Percentiles rank a stretch among this genome's conserved stretches.
Evolutionary conservation across 805 yeast species (phyloP).

Genomic region (Blastobotrys muscicola): DNA sequence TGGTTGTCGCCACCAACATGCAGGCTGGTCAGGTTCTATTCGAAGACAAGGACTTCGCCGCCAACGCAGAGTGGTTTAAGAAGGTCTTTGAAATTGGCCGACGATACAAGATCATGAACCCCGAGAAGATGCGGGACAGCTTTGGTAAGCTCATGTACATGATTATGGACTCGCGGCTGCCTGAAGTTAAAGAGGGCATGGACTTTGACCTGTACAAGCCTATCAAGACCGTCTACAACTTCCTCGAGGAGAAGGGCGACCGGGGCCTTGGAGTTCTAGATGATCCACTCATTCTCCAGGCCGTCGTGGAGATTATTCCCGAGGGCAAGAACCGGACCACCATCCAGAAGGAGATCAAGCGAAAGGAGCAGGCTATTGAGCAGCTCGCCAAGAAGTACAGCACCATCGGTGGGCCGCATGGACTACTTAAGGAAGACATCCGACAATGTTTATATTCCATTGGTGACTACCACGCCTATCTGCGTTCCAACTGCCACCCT

Average conservation of each 20-base stretch:
- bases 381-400: constrained; percentile 31
- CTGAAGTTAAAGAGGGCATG: constrained; percentile 60
- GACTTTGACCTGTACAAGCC: constrained; percentile 72
- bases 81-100: constrained; percentile 76
- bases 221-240: constrained; percentile 48
- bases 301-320: constrained; percentile 59
- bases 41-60: constrained; percentile 56
- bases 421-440: constrained; percentile 50
- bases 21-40: constrained; percentile 57
- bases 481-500: constrained; percentile 60
- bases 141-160: constrained; percentile 75
- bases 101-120: constrained; percentile 83
- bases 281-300: constrained; percentile 50
- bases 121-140: constrained; percentile 68
- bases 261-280: constrained; percentile 35
- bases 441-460: constrained; percentile 65
- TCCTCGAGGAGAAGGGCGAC: constrained; percentile 35
- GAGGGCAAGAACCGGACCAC: constrained; percentile 44
- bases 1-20: constrained; percentile 69
- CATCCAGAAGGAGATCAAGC: constrained; percentile 50
- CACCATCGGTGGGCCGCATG: constrained; percentile 5
- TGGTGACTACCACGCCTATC: constrained; percentile 69
- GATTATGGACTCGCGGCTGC: constrained; percentile 75
- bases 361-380: constrained; percentile 64
- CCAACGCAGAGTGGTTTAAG: constrained; percentile 71